Base-by-base conservation (phyloP, 306 rosid species). In the Gillenia trifoliata region DNA sequence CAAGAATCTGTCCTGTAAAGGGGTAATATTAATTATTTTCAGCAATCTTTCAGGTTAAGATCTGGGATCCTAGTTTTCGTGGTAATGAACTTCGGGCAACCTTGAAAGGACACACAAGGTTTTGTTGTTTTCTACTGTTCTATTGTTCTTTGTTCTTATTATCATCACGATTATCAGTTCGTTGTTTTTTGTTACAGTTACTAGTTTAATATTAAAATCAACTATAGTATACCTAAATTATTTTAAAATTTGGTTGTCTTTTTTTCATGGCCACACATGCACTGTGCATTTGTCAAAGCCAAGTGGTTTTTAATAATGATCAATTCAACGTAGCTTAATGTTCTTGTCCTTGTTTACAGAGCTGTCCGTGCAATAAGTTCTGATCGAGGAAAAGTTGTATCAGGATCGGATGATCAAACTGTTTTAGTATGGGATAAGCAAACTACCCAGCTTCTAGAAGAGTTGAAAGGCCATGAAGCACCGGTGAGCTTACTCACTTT, bases 11-110 rank as follows among this genome's bases (percentile, higher is more conserved):
- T 72, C 43, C 71, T 77, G 52, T 63, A 73, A 75, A 67, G 66
- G 54, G 69, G 59, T 71, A 33, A 62, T 71, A 20, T 74, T 80
- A 17, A 78, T 67, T 31, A 75, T 63, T 77, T 54, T 83, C 36
- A 45, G 79, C 65, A 72, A 66, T 73, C 45, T 62, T 82, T 80
- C 88, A 94, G 99, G 97, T 94, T 85, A 92, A 87, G 86, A 90
- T 94, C 80, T 94, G 97, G 99, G 99, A 94, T 86, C 99, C 99
- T 72, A 94, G 97, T 80, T 87, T 85, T 68, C 96, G 99, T 36
- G 99, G 99, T 72, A 90, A 97, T 68, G 99, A 94, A 82, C 95
- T 92, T 70, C 89, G 97, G 80, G 99, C 97, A 70, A 92, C 99
- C 74, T 65, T 94, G 84, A 88, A 90, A 76, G 99, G 99, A 67